Evolutionary conservation across 164 flowering plant species (phyloP), one percentile per base, ranked within the genome.

Genomic region (Chimonanthus praecox): DNA sequence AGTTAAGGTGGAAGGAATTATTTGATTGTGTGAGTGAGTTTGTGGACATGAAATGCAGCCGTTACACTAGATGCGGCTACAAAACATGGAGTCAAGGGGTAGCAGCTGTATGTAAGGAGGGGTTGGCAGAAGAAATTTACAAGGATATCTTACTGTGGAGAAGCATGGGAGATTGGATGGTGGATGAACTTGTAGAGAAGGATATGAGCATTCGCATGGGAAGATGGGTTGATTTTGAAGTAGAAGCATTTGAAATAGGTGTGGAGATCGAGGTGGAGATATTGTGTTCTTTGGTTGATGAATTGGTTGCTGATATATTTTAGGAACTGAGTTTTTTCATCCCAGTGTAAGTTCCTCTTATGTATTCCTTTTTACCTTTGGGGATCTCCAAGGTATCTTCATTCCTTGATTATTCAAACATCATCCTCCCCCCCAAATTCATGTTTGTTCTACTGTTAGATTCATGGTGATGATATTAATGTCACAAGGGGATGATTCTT

Each of bases 131-230:
- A 67, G 92, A 94, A 78, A 84, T 94, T 70, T 86, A 77, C 72
- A 88, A 79, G 80, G 98, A 93, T 73, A 87, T 94, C 9, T 77
- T 82, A 8, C 83, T 82, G 49, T 91, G 88, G 92, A 82, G 83
- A 82, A 78, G 81, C 58, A 82, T 87, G 91, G 85, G 82, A 58
- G 85, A 94, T 46, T 85, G 80, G 68, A 89, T 88, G 91, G 92
- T 92, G 62, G 99, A 96, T 80, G 97, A 92, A 76, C 89, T 96
- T 66, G 89, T 96, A 2, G 93, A 94, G 72, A 87, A 84, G 83
- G 99, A 96, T 74, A 92, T 96, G 99, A 92, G 97, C 81, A 83
- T 80, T 75, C 82, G 75, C 9, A 63, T 78, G 75, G 97, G 97
- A 9, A 89, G 67, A 80, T 94, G 98, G 98, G 80, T 83, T 50